phyloP scores from a whole-genome alignment of 768 basidiomycete genomes.

The Pleurotus ostreatus region DNA sequence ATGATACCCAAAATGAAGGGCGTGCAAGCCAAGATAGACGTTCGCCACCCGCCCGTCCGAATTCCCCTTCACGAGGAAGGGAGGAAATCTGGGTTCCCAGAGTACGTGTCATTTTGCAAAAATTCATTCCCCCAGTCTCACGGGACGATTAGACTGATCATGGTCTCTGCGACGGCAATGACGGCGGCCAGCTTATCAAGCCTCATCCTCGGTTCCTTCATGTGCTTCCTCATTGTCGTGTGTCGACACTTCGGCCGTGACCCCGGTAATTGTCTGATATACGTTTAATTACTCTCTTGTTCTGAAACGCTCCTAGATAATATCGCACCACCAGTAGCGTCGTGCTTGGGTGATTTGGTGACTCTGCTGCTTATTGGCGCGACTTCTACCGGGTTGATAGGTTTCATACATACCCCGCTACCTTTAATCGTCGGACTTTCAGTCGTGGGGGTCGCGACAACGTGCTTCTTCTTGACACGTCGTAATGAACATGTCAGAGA shows the following conservation, averaged over 20 bases:
- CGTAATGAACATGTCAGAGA: conserved; percentile 67
- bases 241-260: conserved; percentile 75
- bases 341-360: conserved; percentile 89
- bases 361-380: conserved; percentile 81
- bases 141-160: conserved; percentile 50
- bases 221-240: conserved; percentile 78
- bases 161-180: conserved; percentile 78
- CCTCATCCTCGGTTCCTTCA: conserved; percentile 84
- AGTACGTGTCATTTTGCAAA: conserved; percentile 23
- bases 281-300: not conserved
- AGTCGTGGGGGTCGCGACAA: conserved; percentile 40
- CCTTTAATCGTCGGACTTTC: conserved; percentile 55
- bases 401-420: conserved; percentile 57
- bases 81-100: conserved; percentile 31
- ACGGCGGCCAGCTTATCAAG: conserved; percentile 75
- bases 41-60: not conserved
- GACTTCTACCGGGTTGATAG: conserved; percentile 69
- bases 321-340: conserved; percentile 91
- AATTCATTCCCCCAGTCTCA: no score
- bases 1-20: conserved; percentile 40
- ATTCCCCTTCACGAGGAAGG: conserved; percentile 14
- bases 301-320: conserved; percentile 56
- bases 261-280: conserved; percentile 59
- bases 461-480: conserved; percentile 52
- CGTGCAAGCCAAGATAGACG: conserved; percentile 9